Conservation (phyloP, 2,329 filamentous ascomycete genomes). For the Xylariaceae sp. region DNA sequence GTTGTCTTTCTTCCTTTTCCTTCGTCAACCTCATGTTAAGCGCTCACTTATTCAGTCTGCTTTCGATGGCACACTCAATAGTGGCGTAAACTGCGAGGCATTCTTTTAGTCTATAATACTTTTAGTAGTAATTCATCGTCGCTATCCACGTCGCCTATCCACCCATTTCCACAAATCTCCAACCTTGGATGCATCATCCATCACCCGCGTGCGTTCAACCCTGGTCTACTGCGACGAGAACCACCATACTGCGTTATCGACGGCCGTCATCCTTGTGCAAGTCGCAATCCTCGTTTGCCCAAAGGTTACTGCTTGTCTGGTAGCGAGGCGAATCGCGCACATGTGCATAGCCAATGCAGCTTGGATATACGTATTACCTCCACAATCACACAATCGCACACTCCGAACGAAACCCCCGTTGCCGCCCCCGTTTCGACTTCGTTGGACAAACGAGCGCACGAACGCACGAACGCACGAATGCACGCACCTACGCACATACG, state of each 20-base stretch:
- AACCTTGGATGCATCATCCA: slow-evolving; percentile 12
- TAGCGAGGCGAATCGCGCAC: slow-evolving; percentile 17
- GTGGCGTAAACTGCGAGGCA: background rate
- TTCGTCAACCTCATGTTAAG: background rate
- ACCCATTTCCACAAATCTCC: slow-evolving; percentile 3
- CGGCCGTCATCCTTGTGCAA: slow-evolving; percentile 11
- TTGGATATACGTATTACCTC: background rate
- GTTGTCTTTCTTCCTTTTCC: slow-evolving; percentile 3
- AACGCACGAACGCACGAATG: too few species aligned
- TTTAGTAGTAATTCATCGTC: background rate
- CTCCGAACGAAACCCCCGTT: background rate
- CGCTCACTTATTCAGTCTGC: slow-evolving; percentile 1
- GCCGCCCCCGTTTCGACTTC: background rate
- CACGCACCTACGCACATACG: too few species aligned
- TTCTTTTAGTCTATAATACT: slow-evolving; percentile 7
- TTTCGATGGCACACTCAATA: background rate
- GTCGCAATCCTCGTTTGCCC: slow-evolving; percentile 2
- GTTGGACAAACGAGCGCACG: background rate
- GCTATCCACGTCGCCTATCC: background rate
- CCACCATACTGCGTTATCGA: slow-evolving; percentile 3
- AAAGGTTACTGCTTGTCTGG: slow-evolving; percentile 4
- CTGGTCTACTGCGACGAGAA: background rate
- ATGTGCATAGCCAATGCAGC: slow-evolving; percentile 3
- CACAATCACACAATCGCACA: slow-evolving; percentile 4
- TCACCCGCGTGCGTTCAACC: slow-evolving; percentile 20